Base-by-base conservation (phyloP, 2,329 filamentous ascomycete species). In the Fusarium aywerte region DNA sequence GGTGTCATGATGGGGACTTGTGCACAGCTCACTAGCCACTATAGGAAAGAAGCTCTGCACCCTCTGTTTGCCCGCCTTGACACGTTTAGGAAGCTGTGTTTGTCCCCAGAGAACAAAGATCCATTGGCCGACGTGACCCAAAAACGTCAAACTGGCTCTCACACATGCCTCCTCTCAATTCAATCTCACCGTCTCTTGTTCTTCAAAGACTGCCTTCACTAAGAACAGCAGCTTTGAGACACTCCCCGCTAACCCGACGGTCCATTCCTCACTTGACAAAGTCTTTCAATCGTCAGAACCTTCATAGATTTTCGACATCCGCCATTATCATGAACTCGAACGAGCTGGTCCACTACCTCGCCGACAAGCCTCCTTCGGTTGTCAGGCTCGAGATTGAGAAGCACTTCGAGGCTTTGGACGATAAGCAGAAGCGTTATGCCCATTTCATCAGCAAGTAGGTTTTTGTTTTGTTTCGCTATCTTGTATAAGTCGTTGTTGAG, bases 351-450 rank as follows among this genome's bases (percentile, higher is more conserved):
- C 91, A 97, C 76, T 97, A 97, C 78, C 86, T 97, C 63, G 94
- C 96, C 44, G 96, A 99, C 79, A 90, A 90, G 67, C 96, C 96
- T 43, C 96, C 96, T 1, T 91, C 90, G 47, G 88, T 97, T 57
- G 95, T 97, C 60, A 89, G 90, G 45, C 87, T 99, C 48, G 90
- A 93, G 77, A 96, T 98, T 77, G 93, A 93, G 81, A 92, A 93
- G 76, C 95, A 98, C 80, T 99, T 98, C 74, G 91, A 95, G 55
- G 88, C 89, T 33, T 80, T 96, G 63, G 85, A 81, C 52, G 87
- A 92, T 73, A 84, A 91, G 76, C 88, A 97, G 82, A 93, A 95
- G 82, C 89, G 91, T 76, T 97, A 97, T 84, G 92, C 94, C 67
- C 94, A 97, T 80, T 93, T 90, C 76, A 92, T 97, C 76, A 92